Percentiles rank a stretch among this genome's conserved stretches.
Evolutionary conservation across 2,329 filamentous ascomycete genomes (phyloP).

Genomic region (Aspergillus neotritici): DNA sequence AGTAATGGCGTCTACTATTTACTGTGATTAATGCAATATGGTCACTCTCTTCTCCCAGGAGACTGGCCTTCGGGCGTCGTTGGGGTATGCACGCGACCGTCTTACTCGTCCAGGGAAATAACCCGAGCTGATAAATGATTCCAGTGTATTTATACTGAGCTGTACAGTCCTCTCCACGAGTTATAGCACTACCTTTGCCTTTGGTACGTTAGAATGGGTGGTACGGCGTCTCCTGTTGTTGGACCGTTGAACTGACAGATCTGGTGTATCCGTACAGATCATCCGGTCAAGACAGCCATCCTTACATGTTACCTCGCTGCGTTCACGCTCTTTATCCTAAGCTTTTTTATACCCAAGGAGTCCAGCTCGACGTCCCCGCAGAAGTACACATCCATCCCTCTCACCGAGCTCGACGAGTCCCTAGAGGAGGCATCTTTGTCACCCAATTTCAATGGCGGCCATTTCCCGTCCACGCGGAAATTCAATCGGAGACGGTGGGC

Average conservation of each 20-base stretch:
- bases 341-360: constrained; percentile 26
- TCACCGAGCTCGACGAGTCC: constrained; percentile 24
- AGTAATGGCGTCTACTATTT: constrained; percentile 12
- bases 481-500: constrained; percentile 20
- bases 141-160: constrained; percentile 30
- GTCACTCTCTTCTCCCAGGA: constrained; percentile 28
- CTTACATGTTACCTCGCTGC: constrained; percentile 39
- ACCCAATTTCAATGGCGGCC: constrained; percentile 3
- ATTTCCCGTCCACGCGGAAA: constrained; percentile 2
- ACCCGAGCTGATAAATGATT: constrained; percentile 15
- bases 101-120: neutral
- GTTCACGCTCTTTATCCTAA: constrained; percentile 32
- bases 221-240: no score
- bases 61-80: constrained; percentile 26
- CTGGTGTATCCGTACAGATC: constrained; percentile 30
- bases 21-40: constrained; percentile 10
- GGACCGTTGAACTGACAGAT: no score
- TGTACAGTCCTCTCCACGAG: constrained; percentile 30
- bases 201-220: constrained; percentile 25
- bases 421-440: constrained; percentile 11
- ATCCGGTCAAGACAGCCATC: constrained; percentile 41
- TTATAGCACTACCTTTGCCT: constrained; percentile 36
- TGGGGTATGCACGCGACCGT: constrained; percentile 25
- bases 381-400: constrained; percentile 26
- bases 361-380: constrained; percentile 17